A percentile compares a stretch with the other conserved stretches of the same genome.
phyloP scores from a whole-genome alignment of 768 basidiomycete species.

The Tulasnella sp. region DNA sequence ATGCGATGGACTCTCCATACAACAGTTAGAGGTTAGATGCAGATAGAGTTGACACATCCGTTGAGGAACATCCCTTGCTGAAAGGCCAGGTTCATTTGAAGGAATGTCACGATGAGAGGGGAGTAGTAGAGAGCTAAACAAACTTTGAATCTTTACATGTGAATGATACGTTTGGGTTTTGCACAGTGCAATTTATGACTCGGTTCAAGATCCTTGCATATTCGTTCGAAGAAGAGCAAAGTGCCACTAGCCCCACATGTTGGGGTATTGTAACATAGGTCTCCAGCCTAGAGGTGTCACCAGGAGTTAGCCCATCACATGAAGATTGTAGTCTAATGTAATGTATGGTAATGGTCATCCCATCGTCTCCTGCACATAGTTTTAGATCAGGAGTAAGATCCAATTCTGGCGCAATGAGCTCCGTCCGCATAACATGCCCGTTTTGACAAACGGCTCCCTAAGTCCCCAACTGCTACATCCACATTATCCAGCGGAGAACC shows the following conservation, averaged over 20 bases:
- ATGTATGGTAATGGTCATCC: conserved; percentile 78
- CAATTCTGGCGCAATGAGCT: conserved; percentile 62
- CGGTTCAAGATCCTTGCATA: conserved; percentile 89
- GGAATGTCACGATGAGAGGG: conserved; percentile 23
- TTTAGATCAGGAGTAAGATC: conserved; percentile 73
- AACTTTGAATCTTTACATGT: conserved; percentile 80
- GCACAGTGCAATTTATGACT: conserved; percentile 86
- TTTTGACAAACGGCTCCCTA: not conserved
- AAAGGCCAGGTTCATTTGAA: not conserved
- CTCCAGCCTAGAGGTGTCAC: conserved; percentile 68
- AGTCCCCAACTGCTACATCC: not conserved
- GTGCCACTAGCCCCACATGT: conserved; percentile 78
- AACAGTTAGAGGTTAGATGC: conserved; percentile 70
- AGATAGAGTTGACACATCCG: conserved; percentile 78
- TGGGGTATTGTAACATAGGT: conserved; percentile 91
- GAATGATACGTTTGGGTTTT: conserved; percentile 85
- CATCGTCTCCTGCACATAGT: conserved; percentile 90
- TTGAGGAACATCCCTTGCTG: conserved; percentile 68
- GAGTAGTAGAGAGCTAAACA: not conserved
- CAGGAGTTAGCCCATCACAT: not conserved
- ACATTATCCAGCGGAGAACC: conserved; percentile 36
- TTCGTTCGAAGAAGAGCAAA: conserved; percentile 83
- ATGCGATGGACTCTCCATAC: conserved; percentile 76
- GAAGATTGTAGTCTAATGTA: not conserved
- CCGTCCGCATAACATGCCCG: conserved; percentile 86